Conservation (phyloP, 345 rosid genomes). For the Euphorbia peplus region DNA sequence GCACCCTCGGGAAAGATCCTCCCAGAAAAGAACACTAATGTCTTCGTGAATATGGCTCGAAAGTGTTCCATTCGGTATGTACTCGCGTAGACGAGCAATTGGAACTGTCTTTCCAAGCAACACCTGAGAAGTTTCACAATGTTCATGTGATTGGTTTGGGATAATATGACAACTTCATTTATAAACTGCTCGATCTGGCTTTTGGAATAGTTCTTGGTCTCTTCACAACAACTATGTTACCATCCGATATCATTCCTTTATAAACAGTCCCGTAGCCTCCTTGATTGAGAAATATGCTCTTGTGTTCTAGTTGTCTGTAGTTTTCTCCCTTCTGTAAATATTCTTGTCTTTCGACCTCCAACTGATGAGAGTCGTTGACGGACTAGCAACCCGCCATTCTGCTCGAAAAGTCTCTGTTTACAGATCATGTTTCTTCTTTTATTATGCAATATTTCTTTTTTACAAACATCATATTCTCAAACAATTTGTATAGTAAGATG, state of each 20-base stretch:
- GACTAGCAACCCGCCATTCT: conserved; percentile 6
- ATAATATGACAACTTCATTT: conserved; percentile 14
- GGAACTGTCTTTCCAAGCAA: conserved; percentile 18
- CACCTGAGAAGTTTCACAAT: conserved; percentile 13
- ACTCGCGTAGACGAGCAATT: conserved; percentile 12
- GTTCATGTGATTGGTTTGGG: conserved; percentile 16
- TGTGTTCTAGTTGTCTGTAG: no score
- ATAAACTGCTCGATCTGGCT: conserved; percentile 12
- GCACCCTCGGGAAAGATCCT: conserved; percentile 5
- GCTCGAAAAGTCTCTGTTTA: conserved; percentile 9
- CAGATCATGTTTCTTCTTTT: conserved; percentile 1
- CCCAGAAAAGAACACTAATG: conserved; percentile 5
- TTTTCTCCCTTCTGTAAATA: neutral
- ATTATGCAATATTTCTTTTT: no score
- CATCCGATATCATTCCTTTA: conserved; percentile 17
- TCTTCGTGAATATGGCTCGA: conserved; percentile 7
- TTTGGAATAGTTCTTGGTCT: no score
- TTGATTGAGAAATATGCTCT: conserved; percentile 16
- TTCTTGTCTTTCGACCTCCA: neutral
- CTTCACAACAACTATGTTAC: no score
- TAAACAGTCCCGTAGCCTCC: conserved; percentile 19
- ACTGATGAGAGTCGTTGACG: neutral
- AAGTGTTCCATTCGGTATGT: conserved; percentile 17
- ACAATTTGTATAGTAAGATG: no score
- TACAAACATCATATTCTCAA: no score